Conservation (phyloP, 73 alveolate genomes). For the Tetrahymena thermophila region DNA sequence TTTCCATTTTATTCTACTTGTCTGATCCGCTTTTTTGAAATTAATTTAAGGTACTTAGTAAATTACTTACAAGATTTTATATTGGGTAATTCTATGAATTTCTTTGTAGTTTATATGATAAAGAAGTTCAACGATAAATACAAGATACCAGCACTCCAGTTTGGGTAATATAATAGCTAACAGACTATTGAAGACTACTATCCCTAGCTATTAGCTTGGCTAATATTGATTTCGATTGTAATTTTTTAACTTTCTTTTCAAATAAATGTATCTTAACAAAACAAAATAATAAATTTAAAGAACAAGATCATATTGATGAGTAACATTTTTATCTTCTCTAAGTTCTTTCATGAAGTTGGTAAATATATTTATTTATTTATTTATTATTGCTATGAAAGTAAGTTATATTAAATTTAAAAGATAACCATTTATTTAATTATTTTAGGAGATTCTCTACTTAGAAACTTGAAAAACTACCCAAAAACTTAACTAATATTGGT, state of each 20-base stretch:
- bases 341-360: background rate
- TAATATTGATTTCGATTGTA: background rate
- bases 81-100: background rate
- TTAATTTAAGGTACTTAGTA: background rate
- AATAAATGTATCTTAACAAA: too few relatives aligned
- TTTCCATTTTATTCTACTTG: background rate
- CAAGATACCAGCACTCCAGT: background rate
- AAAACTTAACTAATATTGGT: background rate
- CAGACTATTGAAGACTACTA: background rate
- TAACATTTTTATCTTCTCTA: background rate
- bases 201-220: background rate
- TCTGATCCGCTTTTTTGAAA: background rate
- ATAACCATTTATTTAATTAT: background rate
- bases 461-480: background rate
- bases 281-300: background rate
- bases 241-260: background rate
- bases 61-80: background rate
- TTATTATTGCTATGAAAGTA: too few relatives aligned
- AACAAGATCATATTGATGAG: background rate
- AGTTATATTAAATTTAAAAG: background rate
- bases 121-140: background rate
- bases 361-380: background rate
- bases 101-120: background rate
- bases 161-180: background rate
- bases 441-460: background rate